phyloP scores from a whole-genome alignment of 139 green algal species.

The Volvox reticuliferus region DNA sequence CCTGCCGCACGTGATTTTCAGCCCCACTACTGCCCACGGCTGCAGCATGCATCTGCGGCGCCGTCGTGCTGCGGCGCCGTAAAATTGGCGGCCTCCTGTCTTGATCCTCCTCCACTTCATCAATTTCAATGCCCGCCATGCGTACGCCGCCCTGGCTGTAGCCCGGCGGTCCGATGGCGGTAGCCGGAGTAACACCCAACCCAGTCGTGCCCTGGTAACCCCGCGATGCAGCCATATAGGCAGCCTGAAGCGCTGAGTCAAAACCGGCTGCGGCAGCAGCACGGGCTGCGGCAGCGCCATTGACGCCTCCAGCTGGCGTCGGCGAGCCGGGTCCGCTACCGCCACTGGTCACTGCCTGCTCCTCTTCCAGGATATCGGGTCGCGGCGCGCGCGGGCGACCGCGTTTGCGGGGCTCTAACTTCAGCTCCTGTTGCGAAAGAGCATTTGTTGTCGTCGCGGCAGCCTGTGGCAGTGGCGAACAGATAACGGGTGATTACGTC shows the following conservation, averaged over 20 bases:
- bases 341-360: neutral
- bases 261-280: conserved; percentile 7
- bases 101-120: neutral
- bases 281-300: neutral
- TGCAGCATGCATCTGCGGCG: neutral
- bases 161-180: conserved; percentile 28
- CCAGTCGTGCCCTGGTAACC: conserved; percentile 11
- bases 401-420: conserved; percentile 26
- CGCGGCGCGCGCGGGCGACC: conserved; percentile 21
- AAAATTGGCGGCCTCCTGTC: neutral
- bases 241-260: conserved; percentile 5
- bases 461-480: neutral
- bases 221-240: conserved; percentile 27
- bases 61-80: neutral
- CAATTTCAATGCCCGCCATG: conserved; percentile 20
- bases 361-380: conserved; percentile 28
- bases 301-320: neutral
- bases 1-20: neutral
- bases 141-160: conserved; percentile 40
- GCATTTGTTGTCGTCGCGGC: neutral
- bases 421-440: neutral
- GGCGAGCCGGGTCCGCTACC: neutral
- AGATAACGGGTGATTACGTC: too few species aligned
- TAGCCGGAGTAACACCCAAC: conserved; percentile 24
- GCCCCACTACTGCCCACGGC: neutral